Conservation (phyloP, 345 rosid genomes). For the Populus simonii region DNA sequence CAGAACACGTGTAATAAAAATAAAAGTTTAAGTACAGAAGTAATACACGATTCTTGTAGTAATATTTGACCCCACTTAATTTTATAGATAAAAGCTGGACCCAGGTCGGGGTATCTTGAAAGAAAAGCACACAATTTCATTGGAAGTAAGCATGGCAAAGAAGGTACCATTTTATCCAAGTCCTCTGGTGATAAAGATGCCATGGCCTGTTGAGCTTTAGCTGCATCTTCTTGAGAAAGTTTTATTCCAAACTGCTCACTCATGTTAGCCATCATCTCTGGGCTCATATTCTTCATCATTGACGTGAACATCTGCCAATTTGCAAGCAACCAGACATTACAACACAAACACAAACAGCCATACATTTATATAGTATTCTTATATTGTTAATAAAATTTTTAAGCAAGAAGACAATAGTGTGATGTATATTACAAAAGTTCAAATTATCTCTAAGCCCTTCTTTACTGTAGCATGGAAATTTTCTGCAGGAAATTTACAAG, state of each 20-base stretch:
- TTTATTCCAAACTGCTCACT: conserved; percentile 87
- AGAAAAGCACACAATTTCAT: not conserved
- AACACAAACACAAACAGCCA: not conserved
- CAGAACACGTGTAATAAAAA: not conserved
- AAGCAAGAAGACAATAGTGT: not conserved
- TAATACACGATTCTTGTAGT: not conserved
- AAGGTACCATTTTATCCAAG: conserved; percentile 84
- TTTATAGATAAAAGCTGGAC: not conserved
- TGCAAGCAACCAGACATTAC: conserved; percentile 14
- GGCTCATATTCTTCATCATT: conserved; percentile 87
- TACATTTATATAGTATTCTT: not conserved
- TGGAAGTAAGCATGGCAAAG: not conserved
- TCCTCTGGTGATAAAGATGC: conserved; percentile 76
- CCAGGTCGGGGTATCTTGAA: not conserved
- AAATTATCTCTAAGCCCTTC: not conserved
- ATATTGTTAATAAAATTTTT: not conserved
- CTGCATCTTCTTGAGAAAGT: conserved; percentile 82
- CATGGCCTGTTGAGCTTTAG: conserved; percentile 87
- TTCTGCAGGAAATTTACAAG: not conserved
- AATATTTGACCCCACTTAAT: not conserved
- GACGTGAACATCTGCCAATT: conserved; percentile 71
- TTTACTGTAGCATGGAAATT: not conserved
- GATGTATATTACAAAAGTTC: not conserved
- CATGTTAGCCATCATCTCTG: conserved; percentile 96
- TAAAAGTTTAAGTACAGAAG: not conserved